Base-by-base conservation (phyloP, 768 basidiomycete genomes). In the Mycena rosella region DNA sequence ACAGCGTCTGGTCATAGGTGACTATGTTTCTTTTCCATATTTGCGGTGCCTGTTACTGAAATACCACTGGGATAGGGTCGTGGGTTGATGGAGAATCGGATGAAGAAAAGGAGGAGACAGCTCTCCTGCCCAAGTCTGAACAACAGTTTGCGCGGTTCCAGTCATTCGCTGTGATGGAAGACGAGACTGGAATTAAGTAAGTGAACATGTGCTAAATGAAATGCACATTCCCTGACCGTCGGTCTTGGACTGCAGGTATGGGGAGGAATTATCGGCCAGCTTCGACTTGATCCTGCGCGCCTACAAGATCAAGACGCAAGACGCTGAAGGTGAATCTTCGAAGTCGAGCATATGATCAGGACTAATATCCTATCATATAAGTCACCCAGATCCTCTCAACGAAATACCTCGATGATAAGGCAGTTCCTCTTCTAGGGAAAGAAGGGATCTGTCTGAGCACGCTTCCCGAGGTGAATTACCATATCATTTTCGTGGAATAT, bases 281-380 rank as follows among this genome's bases (percentile, higher is more conserved):
- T 38, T 55, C 22, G 53, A 55, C 34, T 38, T 55, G 34, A 26
- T 38, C 9, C 22, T 55, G 34, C 53, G 53, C 13, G 36, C 36
- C 34, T 55, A 55, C 53, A 55, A 55, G 32, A 55, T n/a, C n/a
- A n/a, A n/a, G n/a, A n/a, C 36, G 3, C 53, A 36, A 4, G 53
- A 55, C 15, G 34, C 40, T 38, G 32, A 55, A 36, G 53, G 53
- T 55, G 53, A 55, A n/a, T 38, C 2, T 38, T 55, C 20, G 24
- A 55, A 15, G 24, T 36, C 34, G 36, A 38, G 24, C 34, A n/a
- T 32, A 20, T 45, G 48, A 49, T 24, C 24, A 4, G n/a, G 53
- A 38, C 24, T 26, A 40, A 55, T 17, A 38, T 38, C 32, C n/a
- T n/a, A n/a, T n/a, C n/a, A 26, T 13, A 14, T 15, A 36, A 55